Evolutionary conservation across 495 filamentous ascomycete genomes (phyloP), one percentile per base, ranked within the genome.

Genomic region (Oleoguttula mirabilis): DNA sequence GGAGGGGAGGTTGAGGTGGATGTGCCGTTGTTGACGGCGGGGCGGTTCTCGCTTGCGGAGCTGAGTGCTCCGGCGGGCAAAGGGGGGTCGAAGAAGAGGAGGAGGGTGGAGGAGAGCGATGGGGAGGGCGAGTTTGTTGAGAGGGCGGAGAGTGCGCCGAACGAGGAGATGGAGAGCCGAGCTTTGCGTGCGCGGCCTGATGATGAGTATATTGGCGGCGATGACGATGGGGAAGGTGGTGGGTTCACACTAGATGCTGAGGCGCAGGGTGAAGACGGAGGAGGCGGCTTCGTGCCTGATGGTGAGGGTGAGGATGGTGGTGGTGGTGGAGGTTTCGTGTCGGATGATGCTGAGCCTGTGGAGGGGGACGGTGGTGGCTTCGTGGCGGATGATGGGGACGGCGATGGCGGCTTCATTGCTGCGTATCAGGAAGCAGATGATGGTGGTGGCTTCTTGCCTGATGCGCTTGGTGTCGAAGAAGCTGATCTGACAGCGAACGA

Each of bases 361-460:
- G 25, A 48, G n/a, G 46, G 43, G 4, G 25, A 36, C 27, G 41
- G 49, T 14, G 52, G 50, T 41, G 52, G 51, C 3, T 55, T 56
- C 24, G 15, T 53, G 30, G 21, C 37, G 16, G 48, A 35, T 10
- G 32, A 35, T 28, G 25, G 7, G 7, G 25, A 28, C 25, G n/a
- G n/a, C n/a, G n/a, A n/a, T n/a, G n/a, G n/a, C n/a, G n/a, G n/a
- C n/a, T n/a, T n/a, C n/a, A n/a, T n/a, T n/a, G n/a, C n/a, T n/a
- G n/a, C n/a, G n/a, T n/a, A n/a, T 28, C 25, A 28, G 25, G 25
- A 28, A n/a, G 25, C 25, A n/a, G 34, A 21, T 15, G 15, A 10
- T 25, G 41, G 44, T 17, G 51, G 48, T 33, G 51, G 50, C 3
- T 56, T 57, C 27, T 14, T 54, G 35, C 39, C 38, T 10, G 47